Conservation (phyloP, 2,329 filamentous ascomycete genomes). For the Botrytis aclada region DNA sequence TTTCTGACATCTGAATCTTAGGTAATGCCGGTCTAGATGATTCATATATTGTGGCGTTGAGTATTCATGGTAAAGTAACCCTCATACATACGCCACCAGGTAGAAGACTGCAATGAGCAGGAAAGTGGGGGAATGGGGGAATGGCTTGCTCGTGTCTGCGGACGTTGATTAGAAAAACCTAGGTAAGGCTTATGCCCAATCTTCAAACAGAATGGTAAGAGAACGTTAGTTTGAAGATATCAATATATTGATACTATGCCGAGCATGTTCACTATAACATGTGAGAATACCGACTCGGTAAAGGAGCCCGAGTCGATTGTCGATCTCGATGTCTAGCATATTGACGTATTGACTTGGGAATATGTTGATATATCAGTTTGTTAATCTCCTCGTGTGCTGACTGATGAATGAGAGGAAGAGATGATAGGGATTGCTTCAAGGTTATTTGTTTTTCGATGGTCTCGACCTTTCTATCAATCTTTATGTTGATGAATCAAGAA, state of each 20-base stretch:
- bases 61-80: constrained; percentile 6
- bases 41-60: constrained; percentile 8
- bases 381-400: background rate
- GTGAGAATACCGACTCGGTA: background rate
- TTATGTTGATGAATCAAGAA: constrained; percentile 1
- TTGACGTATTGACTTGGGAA: background rate
- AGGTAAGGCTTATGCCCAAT: background rate
- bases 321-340: constrained; percentile 7
- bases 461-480: background rate
- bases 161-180: background rate
- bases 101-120: background rate
- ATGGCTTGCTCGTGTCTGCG: constrained; percentile 4
- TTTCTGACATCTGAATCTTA: background rate
- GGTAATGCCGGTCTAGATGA: background rate
- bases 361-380: background rate
- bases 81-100: constrained; percentile 6
- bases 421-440: background rate
- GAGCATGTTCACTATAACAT: background rate
- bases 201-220: constrained; percentile 1
- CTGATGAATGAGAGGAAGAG: background rate
- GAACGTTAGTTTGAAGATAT: background rate
- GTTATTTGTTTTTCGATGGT: background rate
- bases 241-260: background rate
- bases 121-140: background rate
- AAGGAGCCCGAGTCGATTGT: background rate